These are phyloP conservation scores for Dionaea muscipula DNA, from an alignment of 179 eudicot genomes.

Conservation along the genomic window DNA sequence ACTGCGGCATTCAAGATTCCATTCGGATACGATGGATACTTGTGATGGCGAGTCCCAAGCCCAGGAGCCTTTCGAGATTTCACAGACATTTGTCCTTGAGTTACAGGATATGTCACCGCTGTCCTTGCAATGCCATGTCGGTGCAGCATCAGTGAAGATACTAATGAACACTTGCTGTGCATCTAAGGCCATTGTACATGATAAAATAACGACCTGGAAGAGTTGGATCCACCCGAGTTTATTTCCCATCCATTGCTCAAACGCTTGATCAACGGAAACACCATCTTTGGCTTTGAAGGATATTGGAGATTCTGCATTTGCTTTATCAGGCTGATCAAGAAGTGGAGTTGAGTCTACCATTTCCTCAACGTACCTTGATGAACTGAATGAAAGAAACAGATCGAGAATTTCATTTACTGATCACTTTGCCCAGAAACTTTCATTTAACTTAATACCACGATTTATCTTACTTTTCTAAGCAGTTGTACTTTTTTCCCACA, in stretches of 20 bases:
- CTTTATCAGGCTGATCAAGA: neutral
- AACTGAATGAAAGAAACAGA: neutral
- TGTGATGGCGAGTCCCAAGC: conserved; percentile 28
- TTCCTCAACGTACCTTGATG: neutral
- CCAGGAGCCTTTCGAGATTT: conserved; percentile 26
- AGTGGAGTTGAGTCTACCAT: conserved; percentile 5
- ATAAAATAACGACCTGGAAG: conserved; percentile 36
- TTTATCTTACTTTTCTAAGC: too few relatives aligned
- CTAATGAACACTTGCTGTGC: conserved; percentile 76
- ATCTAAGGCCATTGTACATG: conserved; percentile 54
- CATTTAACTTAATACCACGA: too few relatives aligned
- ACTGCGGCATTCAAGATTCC: conserved; percentile 36
- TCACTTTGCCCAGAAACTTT: too few relatives aligned
- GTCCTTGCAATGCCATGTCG: conserved; percentile 38
- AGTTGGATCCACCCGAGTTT: conserved; percentile 43
- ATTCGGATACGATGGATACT: conserved; percentile 43
- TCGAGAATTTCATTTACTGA: neutral
- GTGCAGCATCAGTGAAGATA: conserved; percentile 55
- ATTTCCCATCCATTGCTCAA: conserved; percentile 43
- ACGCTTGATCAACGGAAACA: conserved; percentile 28
- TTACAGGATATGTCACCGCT: neutral
- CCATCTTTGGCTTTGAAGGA: neutral
- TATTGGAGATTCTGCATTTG: too few relatives aligned
- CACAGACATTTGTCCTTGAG: conserved; percentile 20
- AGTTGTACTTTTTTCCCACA: too few relatives aligned